Evolutionary conservation across 768 basidiomycete species (phyloP).

Genomic region (Leccinum disarticulatum): DNA sequence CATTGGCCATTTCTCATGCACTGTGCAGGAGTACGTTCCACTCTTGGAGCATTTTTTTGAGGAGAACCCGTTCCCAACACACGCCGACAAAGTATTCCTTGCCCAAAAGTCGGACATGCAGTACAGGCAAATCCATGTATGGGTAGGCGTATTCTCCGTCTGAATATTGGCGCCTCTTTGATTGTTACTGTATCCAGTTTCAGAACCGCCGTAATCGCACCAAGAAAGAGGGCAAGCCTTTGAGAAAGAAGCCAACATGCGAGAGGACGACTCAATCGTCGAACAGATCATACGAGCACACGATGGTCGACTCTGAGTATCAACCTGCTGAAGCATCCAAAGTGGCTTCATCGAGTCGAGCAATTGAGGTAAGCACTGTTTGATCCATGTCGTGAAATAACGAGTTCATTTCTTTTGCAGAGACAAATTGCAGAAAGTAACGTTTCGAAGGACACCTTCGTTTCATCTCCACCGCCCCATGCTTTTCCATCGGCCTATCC

Average conservation of each 20-base stretch:
- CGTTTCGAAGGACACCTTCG: not conserved
- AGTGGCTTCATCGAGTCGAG: not conserved
- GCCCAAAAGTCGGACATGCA: constrained; percentile 10
- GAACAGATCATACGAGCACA: not conserved
- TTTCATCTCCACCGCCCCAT: constrained; percentile 10
- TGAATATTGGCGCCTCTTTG: fast-evolving
- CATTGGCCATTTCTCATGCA: fast-evolving
- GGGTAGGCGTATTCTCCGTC: not conserved
- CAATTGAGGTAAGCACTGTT: not conserved
- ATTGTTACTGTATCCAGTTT: not conserved
- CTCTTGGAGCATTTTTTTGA: constrained; percentile 14
- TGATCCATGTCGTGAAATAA: not conserved
- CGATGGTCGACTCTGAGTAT: not conserved
- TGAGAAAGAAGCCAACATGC: constrained; percentile 1
- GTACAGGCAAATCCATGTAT: constrained; percentile 20
- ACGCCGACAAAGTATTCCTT: constrained; percentile 14
- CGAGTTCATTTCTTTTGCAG: not conserved
- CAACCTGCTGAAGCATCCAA: not conserved
- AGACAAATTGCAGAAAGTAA: not conserved
- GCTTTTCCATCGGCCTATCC: constrained; percentile 20
- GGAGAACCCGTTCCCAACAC: constrained; percentile 12
- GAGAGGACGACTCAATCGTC: not conserved
- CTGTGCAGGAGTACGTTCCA: not conserved
- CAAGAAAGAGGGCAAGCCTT: not conserved
- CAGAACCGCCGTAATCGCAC: constrained; percentile 16